Evolutionary conservation across 305 asterid species (phyloP).

Genomic region (Solanum aculeatissimum): DNA sequence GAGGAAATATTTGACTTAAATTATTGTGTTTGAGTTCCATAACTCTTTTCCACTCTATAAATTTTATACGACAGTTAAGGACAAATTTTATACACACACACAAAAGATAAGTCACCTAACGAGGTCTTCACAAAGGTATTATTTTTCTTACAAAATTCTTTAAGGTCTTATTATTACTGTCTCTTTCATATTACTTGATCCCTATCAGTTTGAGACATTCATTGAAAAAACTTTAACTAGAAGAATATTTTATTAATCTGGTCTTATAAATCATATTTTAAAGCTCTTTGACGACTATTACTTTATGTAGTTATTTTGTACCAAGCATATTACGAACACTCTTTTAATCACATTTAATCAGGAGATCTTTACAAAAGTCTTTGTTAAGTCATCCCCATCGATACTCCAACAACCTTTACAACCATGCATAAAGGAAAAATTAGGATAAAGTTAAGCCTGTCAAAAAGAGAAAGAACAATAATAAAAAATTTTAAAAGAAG

Average conservation of each 20-base stretch:
- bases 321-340: too few species aligned
- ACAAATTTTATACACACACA: neutral
- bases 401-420: neutral
- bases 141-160: neutral
- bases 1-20: too few species aligned
- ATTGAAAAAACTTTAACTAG: neutral
- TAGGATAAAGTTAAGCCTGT: neutral
- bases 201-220: neutral
- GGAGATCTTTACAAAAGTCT: neutral
- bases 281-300: neutral
- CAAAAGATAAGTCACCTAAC: neutral
- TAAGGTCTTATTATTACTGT: neutral
- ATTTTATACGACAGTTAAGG: too few species aligned
- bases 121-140: neutral
- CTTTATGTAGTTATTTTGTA: too few species aligned
- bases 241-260: neutral
- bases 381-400: neutral
- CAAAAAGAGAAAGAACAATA: neutral
- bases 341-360: neutral
- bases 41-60: too few species aligned
- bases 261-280: neutral
- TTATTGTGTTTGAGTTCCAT: too few species aligned
- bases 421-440: neutral
- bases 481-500: neutral
- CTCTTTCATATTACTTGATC: neutral